Conservation (phyloP, 2,329 filamentous ascomycete genomes). For the Hymenoscyphus fructigenus region DNA sequence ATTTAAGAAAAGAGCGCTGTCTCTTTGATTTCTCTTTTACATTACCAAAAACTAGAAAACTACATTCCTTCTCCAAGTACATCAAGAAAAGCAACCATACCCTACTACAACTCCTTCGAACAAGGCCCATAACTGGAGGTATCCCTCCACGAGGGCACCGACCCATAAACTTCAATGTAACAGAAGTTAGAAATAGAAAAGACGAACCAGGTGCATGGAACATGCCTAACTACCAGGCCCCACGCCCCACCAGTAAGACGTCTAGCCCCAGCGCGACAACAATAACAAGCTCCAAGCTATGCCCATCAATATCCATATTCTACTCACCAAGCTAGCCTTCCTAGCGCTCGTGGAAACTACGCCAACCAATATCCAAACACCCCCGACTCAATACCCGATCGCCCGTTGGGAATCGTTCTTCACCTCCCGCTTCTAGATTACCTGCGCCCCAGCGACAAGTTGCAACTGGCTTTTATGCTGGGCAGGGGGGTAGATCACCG, state of each 20-base stretch:
- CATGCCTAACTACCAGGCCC: background rate
- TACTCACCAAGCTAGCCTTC: no score
- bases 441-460: no score
- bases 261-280: background rate
- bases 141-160: background rate
- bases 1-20: no score
- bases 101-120: background rate
- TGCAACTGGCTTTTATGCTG: background rate
- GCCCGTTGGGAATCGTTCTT: no score
- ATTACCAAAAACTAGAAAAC: no score
- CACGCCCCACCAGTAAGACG: background rate
- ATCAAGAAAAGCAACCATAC: background rate
- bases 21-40: no score
- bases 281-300: no score
- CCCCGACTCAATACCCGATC: no score
- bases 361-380: no score
- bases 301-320: no score
- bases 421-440: no score
- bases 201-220: background rate
- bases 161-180: background rate
- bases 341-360: no score
- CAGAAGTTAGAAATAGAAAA: background rate
- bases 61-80: background rate
- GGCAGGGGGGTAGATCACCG: background rate
- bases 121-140: background rate